phyloP scores from a whole-genome alignment of 805 yeast genomes.

The Metschnikowia koreensis region DNA sequence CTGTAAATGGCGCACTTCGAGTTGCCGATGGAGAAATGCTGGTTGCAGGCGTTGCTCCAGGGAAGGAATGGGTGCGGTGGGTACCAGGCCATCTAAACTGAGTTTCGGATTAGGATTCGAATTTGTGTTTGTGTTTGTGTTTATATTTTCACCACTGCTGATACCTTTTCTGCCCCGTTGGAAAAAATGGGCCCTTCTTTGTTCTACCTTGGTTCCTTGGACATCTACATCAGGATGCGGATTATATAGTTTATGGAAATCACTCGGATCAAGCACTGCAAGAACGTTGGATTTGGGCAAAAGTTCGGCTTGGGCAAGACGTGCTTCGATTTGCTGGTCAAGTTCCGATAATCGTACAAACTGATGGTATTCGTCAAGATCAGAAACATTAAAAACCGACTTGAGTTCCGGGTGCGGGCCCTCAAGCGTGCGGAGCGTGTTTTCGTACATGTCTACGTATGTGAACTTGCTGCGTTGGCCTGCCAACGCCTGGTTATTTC shows the following conservation, averaged over 20 bases:
- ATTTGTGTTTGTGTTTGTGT: not conserved
- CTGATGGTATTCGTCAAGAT: slow-evolving; percentile 34
- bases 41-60: not conserved
- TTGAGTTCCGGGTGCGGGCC: not conserved
- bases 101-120: not conserved
- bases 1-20: slow-evolving; percentile 66
- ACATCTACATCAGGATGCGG: slow-evolving; percentile 3
- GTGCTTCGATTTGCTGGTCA: slow-evolving; percentile 30
- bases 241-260: slow-evolving; percentile 10
- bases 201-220: not conserved
- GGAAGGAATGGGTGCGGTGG: not conserved
- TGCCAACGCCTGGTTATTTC: not conserved
- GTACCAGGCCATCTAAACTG: not conserved
- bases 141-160: not conserved
- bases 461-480: slow-evolving; percentile 7
- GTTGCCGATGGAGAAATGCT: slow-evolving; percentile 48
- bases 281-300: slow-evolving; percentile 7
- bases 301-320: slow-evolving; percentile 11
- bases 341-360: slow-evolving; percentile 35
- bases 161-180: not conserved
- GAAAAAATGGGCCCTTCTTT: not conserved
- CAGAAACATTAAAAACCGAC: slow-evolving; percentile 31
- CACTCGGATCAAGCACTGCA: slow-evolving; percentile 11
- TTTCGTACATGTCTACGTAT: slow-evolving; percentile 14
- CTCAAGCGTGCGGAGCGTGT: slow-evolving; percentile 1